Percentiles rank a stretch among this genome's conserved stretches.
Evolutionary conservation across 352 stramenopile species (phyloP).

Genomic region (Globisporangium heterothallicum): DNA sequence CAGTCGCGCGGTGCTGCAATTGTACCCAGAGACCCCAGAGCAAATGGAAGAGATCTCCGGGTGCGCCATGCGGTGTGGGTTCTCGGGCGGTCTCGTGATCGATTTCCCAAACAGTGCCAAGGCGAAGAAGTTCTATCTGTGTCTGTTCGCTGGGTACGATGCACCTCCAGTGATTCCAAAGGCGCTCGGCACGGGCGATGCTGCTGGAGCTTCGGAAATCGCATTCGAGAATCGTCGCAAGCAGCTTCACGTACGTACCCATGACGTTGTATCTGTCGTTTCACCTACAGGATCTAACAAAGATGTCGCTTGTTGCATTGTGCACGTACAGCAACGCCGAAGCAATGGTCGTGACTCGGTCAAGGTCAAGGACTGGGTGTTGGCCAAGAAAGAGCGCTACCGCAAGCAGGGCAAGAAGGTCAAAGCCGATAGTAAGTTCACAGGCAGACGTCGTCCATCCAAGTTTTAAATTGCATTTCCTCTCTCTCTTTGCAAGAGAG

Average conservation of each 20-base stretch:
- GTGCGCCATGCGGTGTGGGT: slow-evolving; percentile 87
- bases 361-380: slow-evolving; percentile 93
- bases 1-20: slow-evolving; percentile 95
- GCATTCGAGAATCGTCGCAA: slow-evolving; percentile 57
- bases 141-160: slow-evolving; percentile 94
- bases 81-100: slow-evolving; percentile 96
- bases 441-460: slow-evolving; percentile 91
- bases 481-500: no score
- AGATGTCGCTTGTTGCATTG: slow-evolving; percentile 2
- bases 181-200: slow-evolving; percentile 64
- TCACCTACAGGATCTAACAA: no score
- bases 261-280: no score
- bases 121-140: slow-evolving; percentile 99
- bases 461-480: slow-evolving; percentile 91
- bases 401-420: slow-evolving; percentile 97
- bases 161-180: slow-evolving; percentile 71
- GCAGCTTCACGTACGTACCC: slow-evolving; percentile 51
- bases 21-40: slow-evolving; percentile 98
- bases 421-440: slow-evolving; percentile 98
- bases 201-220: slow-evolving; percentile 32
- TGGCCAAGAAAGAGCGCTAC: slow-evolving; percentile 97
- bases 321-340: slow-evolving; percentile 35
- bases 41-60: slow-evolving; percentile 93
- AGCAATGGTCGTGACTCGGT: slow-evolving; percentile 45
- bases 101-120: slow-evolving; percentile 99